Conservation (phyloP, 805 yeast species). For the Suhomyces vadensis region DNA sequence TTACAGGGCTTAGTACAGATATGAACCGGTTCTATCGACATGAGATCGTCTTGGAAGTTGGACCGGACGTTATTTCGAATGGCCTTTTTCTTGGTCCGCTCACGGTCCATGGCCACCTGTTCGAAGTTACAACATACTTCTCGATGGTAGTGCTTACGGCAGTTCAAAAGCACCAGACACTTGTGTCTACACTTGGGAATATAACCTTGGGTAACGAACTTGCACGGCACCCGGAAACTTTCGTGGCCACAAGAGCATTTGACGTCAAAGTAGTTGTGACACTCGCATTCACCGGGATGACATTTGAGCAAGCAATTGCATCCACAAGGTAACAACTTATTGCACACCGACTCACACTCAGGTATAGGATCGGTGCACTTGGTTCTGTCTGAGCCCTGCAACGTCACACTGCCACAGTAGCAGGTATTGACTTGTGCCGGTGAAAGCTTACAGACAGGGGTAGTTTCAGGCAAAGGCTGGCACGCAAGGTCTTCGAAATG, state of each 20-base stretch:
- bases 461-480: constrained; percentile 44
- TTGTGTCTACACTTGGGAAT: constrained; percentile 65
- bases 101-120: constrained; percentile 56
- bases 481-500: constrained; percentile 55
- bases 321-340: constrained; percentile 67
- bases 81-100: constrained; percentile 52
- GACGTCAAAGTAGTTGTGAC: constrained; percentile 51
- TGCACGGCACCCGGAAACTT: constrained; percentile 64
- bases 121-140: constrained; percentile 71
- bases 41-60: constrained; percentile 49
- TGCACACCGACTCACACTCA: constrained; percentile 67
- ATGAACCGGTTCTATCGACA: constrained; percentile 69
- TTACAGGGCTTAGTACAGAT: constrained; percentile 70
- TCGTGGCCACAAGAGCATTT: constrained; percentile 65
- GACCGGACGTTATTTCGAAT: constrained; percentile 46
- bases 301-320: constrained; percentile 68
- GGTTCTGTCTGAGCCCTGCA: constrained; percentile 46
- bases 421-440: constrained; percentile 66
- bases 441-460: constrained; percentile 55
- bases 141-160: constrained; percentile 78
- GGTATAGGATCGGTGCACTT: constrained; percentile 80
- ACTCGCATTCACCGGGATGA: constrained; percentile 76
- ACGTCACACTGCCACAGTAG: constrained; percentile 71
- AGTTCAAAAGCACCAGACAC: constrained; percentile 73
- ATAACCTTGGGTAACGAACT: constrained; percentile 49